These are phyloP conservation scores for Catenaria anguillulae DNA, from an alignment of 371 early-diverging fungal species.

Conservation along the genomic window DNA sequence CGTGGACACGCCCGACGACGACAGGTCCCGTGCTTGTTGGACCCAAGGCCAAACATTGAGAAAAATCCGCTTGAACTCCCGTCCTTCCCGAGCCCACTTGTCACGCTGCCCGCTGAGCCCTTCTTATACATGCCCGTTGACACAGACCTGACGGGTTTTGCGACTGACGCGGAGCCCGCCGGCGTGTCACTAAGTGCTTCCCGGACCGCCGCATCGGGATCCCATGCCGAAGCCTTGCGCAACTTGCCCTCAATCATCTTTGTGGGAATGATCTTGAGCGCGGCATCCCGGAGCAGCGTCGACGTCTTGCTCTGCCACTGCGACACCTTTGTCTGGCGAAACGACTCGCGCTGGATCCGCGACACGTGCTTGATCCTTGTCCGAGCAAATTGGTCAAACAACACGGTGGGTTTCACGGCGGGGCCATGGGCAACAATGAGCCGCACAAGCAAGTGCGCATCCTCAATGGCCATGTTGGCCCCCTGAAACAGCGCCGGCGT, in stretches of 20 bases:
- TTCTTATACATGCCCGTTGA: too few species aligned
- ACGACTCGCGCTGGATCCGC: neutral
- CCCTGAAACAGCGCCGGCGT: constrained; percentile 1
- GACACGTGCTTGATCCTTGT: neutral
- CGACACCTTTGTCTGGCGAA: neutral
- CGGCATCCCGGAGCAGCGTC: neutral
- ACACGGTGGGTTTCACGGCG: neutral
- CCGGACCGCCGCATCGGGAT: neutral
- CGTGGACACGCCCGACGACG: too few species aligned
- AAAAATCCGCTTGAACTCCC: too few species aligned
- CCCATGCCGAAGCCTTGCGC: neutral
- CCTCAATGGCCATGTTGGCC: constrained; percentile 1
- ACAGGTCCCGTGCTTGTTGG: too few species aligned
- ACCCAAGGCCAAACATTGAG: too few species aligned
- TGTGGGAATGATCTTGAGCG: neutral
- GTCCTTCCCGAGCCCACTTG: too few species aligned
- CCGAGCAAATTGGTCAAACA: neutral
- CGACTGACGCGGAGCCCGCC: too few species aligned
- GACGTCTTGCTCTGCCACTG: neutral
- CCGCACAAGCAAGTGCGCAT: neutral
- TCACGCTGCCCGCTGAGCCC: too few species aligned
- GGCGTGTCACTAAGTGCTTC: too few species aligned
- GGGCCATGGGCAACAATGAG: neutral
- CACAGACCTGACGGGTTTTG: too few species aligned
- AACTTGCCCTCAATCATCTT: neutral